Conservation (phyloP, 192 early-diverging fungal genomes). For the Dissophora globulifera region DNA sequence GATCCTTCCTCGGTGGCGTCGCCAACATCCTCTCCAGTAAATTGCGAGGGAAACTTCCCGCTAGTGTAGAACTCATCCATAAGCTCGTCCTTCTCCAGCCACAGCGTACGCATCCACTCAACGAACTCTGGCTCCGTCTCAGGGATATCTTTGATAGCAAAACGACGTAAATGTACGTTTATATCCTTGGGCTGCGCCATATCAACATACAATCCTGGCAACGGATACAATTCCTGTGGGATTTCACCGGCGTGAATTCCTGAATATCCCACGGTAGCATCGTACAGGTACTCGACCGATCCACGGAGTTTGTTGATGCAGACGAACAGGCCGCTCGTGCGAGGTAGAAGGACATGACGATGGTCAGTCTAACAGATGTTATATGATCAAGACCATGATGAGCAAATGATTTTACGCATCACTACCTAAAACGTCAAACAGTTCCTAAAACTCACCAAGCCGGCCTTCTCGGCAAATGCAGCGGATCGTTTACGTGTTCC, state of each 20-base stretch:
- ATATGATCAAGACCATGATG: too few species aligned
- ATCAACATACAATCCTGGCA: slow-evolving; percentile 80
- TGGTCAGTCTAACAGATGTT: slow-evolving; percentile 60
- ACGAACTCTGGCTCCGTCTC: slow-evolving; percentile 75
- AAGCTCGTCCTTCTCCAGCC: slow-evolving; percentile 85
- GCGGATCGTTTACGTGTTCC: slow-evolving; percentile 75
- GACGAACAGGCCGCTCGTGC: slow-evolving; percentile 83
- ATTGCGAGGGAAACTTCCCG: slow-evolving; percentile 71
- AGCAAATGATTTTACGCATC: too few species aligned
- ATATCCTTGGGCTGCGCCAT: slow-evolving; percentile 79
- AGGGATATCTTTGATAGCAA: slow-evolving; percentile 72
- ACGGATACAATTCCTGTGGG: slow-evolving; percentile 86
- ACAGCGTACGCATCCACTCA: slow-evolving; percentile 80
- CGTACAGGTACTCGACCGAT: slow-evolving; percentile 80
- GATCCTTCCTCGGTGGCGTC: not conserved
- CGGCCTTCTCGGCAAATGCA: slow-evolving; percentile 77
- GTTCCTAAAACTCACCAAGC: slow-evolving; percentile 57
- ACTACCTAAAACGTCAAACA: too few species aligned
- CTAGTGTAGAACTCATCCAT: slow-evolving; percentile 83
- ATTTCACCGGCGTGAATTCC: slow-evolving; percentile 77
- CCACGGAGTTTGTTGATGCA: slow-evolving; percentile 73
- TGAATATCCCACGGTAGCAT: slow-evolving; percentile 90
- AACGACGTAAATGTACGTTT: slow-evolving; percentile 83
- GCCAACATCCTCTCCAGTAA: slow-evolving; percentile 22
- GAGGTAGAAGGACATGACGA: slow-evolving; percentile 84